These are phyloP conservation scores for Cordyceps fumosorosea DNA, from an alignment of 2,329 filamentous ascomycete genomes.

Conservation along the genomic window DNA sequence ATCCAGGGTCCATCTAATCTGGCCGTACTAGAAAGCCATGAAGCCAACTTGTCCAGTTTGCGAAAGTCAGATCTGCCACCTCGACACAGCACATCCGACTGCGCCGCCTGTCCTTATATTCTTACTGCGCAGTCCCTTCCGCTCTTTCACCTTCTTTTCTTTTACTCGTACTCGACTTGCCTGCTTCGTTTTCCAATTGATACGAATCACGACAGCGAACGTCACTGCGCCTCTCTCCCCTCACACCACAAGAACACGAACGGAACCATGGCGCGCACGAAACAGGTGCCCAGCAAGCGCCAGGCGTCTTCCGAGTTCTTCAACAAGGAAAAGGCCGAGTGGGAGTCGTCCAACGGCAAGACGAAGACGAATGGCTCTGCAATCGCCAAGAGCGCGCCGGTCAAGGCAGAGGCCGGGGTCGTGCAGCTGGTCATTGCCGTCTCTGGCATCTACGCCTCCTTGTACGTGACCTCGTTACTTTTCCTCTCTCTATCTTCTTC, in stretches of 20 bases:
- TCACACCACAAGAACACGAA: not conserved
- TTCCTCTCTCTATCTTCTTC: not conserved
- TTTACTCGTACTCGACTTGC: not conserved
- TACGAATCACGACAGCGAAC: not conserved
- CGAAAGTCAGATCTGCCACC: not conserved
- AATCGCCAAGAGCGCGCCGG: conserved; percentile 19
- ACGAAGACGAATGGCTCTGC: conserved; percentile 21
- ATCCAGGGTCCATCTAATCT: conserved; percentile 8
- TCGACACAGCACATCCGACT: not conserved
- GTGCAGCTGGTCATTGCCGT: conserved; percentile 79
- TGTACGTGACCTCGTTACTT: conserved; percentile 52
- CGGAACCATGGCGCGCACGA: conserved; percentile 60
- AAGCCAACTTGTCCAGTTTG: conserved; percentile 12
- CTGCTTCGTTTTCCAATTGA: not conserved
- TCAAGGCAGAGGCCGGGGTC: conserved; percentile 52
- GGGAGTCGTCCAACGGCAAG: conserved; percentile 28
- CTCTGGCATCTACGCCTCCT: conserved; percentile 93
- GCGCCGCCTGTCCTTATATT: not conserved
- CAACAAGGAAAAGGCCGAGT: conserved; percentile 37
- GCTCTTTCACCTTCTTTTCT: not conserved
- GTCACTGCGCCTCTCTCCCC: too few relatives aligned
- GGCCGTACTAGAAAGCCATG: not conserved
- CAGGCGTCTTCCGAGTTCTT: conserved; percentile 62
- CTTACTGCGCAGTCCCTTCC: not conserved
- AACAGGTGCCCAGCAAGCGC: conserved; percentile 62